Evolutionary conservation across 2,329 filamentous ascomycete genomes (phyloP).

Genomic region (Rachicladosporium sp.): DNA sequence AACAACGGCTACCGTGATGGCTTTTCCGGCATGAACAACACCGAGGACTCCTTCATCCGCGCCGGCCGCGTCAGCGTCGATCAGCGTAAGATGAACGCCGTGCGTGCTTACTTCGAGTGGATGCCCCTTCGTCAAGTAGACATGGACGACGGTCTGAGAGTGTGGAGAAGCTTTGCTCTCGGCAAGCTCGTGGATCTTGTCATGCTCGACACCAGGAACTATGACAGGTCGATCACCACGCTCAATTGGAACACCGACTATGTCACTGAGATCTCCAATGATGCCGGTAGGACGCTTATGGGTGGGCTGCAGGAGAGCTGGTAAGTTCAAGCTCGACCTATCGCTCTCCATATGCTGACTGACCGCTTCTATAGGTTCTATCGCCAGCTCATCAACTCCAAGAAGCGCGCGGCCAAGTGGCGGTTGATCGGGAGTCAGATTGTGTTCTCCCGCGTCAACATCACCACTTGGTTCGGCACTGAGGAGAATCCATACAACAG

Average conservation of each 20-base stretch:
- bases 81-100: constrained; percentile 35
- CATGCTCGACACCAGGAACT: constrained; percentile 32
- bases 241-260: constrained; percentile 41
- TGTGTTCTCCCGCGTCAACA: constrained; percentile 47
- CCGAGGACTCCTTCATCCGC: constrained; percentile 28
- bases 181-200: constrained; percentile 31
- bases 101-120: constrained; percentile 32
- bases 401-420: constrained; percentile 53
- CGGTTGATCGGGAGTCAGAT: constrained; percentile 58
- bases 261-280: constrained; percentile 15
- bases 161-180: constrained; percentile 31
- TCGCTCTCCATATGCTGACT: neutral
- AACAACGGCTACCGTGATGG: constrained; percentile 33
- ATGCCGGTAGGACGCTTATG: constrained; percentile 18
- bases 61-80: constrained; percentile 30
- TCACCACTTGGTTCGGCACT: constrained; percentile 24
- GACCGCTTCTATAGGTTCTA: constrained; percentile 38
- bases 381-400: constrained; percentile 26
- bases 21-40: constrained; percentile 29
- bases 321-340: constrained; percentile 17
- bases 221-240: constrained; percentile 32
- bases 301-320: constrained; percentile 17
- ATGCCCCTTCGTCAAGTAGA: constrained; percentile 32
- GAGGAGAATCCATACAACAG: constrained; percentile 34
- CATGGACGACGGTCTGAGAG: constrained; percentile 32